Base-by-base conservation (phyloP, 495 filamentous ascomycete genomes). In the Cercophora newfieldiana region DNA sequence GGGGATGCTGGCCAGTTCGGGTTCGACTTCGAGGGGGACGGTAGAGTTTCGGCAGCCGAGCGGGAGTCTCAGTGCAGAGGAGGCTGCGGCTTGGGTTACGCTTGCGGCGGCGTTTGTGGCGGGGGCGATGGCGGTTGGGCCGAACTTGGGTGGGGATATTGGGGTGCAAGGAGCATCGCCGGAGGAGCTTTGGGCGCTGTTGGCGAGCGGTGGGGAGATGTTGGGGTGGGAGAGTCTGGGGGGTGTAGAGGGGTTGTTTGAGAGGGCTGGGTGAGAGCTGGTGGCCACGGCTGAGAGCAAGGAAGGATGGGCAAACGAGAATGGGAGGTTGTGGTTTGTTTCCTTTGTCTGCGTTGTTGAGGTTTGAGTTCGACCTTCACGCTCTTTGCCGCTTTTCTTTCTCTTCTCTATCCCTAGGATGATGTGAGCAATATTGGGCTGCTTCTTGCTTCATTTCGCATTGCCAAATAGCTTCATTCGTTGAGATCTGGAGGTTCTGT, bases 1-100 rank as follows among this genome's bases (percentile, higher is more conserved):
- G 4, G 70, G 72, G 12, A 70, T 73, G 69, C 10, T 74, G 57
- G 16, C 63, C 7, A 1, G 28, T 18, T 22, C 16, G 1, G 48
- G 28, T 0, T 10, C 19, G 51, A 31, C 8, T 7, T 22, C 16
- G 24, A 2, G 47, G 29, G 72, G 70, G 7, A 73, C 74, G 31
- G 64, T 76, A 12, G 74, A 76, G 64, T 76, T 69, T 37, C 67
- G 74, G 14, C 74, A 74, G 69, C 57, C 72, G 31, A 65, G 65
- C 18, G 74, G 74, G 24, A 70, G 70, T 53, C 12, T 66, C 48
- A 22, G 2, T 0, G 66, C 65, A 3, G 72, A 49, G 3, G 66
- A 74, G 8, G 74, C 66, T 7, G 30, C 57, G 29, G 67, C 47
- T 2, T 74, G 72, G 70, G 68, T 66, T 7, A 61, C 44, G 37